Base-by-base conservation (phyloP, 1,139 yeast species). In the Blastobotrys malaysiensis region DNA sequence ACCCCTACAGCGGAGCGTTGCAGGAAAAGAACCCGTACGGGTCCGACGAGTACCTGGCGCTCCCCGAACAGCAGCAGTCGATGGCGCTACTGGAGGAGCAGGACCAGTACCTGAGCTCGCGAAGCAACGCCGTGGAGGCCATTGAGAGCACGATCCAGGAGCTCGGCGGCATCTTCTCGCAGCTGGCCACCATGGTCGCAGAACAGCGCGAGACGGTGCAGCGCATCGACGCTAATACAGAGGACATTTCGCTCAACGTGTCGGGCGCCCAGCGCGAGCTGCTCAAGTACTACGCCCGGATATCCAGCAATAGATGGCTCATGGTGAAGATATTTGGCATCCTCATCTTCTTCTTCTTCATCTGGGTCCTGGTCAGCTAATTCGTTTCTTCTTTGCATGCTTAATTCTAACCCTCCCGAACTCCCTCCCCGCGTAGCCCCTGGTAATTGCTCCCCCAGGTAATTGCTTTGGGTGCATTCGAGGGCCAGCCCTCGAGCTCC, bases 161-260 rank as follows among this genome's bases (percentile, higher is more conserved):
- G 70, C 96, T 93, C 47, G 99, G 99, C 27, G 88, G 88, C 55
- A 78, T 93, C 60, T 93, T 95, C 73, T 95, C 88, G 63, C 99
- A 93, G 71, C 77, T 93, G 64, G 97, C 98, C 2, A 87, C 96
- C 1, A 91, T 93, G 98, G 97, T 93, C 11, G 91, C 89, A 58
- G 99, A 95, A 70, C 99, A 93, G 72, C 95, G 98, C 46, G 99
- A 93, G 65, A 88, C 86, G 24, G 93, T 93, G 55, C 99, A 93
- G 69, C 78, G 98, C 66, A 93, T 93, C 60, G 99, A 95, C 71
- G 90, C 86, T 55, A 91, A 93, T 67, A 96, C 96, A 3, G 97
- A 91, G 63, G 98, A 95, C 65, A 89, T 93, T 52, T 83, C 88
- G 63, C 69, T 91, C 67, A 93, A 91, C 69, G 91, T 93, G 16